These are phyloP conservation scores for Arabidopsis suecica DNA, from an alignment of 345 rosid genomes.

Conservation along the genomic window DNA sequence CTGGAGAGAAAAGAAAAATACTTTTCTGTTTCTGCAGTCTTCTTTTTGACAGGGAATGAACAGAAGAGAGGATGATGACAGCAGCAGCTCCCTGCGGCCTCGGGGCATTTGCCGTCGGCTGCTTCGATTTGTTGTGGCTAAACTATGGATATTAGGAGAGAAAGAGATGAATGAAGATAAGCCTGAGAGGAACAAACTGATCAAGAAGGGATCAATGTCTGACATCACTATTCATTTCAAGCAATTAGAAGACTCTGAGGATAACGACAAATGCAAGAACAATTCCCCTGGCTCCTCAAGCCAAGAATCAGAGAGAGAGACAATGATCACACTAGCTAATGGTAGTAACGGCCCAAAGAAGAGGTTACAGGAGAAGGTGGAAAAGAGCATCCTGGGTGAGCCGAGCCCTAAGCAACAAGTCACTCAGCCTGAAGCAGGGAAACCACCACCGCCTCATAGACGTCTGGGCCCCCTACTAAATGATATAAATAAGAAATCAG, in stretches of 20 bases:
- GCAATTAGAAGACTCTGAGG: constrained; percentile 44
- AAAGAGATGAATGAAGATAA: constrained; percentile 29
- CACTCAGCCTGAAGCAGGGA: constrained; percentile 34
- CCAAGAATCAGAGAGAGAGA: constrained; percentile 38
- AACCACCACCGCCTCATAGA: constrained; percentile 32
- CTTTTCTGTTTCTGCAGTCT: constrained; percentile 7
- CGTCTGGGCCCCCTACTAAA: constrained; percentile 32
- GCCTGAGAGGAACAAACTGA: constrained; percentile 35
- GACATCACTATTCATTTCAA: constrained; percentile 43
- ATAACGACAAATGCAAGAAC: constrained; percentile 8
- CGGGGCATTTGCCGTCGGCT: constrained; percentile 37
- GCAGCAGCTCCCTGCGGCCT: constrained; percentile 29
- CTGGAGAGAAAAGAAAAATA: constrained; percentile 17
- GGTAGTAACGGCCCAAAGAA: constrained; percentile 31
- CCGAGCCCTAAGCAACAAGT: constrained; percentile 25
- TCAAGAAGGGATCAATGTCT: constrained; percentile 38
- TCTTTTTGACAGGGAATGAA: constrained; percentile 39
- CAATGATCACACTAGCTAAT: constrained; percentile 24
- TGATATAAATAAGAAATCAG: constrained; percentile 45
- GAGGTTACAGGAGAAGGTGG: constrained; percentile 33
- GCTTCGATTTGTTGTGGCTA: constrained; percentile 36
- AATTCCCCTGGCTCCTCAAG: constrained; percentile 26
- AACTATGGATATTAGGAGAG: constrained; percentile 32
- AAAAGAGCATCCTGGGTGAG: constrained; percentile 27
- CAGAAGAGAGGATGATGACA: constrained; percentile 26